These are phyloP conservation scores for Pichia deserticola DNA, from an alignment of 805 yeast genomes.

Conservation along the genomic window DNA sequence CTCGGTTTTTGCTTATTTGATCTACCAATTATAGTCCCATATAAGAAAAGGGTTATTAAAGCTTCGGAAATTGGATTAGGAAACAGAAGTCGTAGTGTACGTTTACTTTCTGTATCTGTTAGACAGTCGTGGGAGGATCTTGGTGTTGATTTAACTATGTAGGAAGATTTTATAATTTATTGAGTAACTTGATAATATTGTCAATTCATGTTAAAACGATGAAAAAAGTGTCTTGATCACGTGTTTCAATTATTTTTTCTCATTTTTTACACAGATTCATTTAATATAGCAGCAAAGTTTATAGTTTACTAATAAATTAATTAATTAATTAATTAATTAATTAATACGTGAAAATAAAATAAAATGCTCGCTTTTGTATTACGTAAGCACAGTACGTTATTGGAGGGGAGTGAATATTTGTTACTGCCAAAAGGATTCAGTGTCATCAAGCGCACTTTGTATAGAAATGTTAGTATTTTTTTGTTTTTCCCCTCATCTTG, in stretches of 20 bases:
- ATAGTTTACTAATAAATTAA: no score
- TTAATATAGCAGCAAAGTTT: background rate
- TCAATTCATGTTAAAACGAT: no score
- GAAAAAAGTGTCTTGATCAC: no score
- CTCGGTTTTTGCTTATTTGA: constrained; percentile 35
- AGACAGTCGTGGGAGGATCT: constrained; percentile 69
- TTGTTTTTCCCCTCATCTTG: constrained; percentile 2
- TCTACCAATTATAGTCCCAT: constrained; percentile 42
- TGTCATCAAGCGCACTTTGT: background rate
- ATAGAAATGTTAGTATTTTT: background rate
- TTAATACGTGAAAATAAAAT: no score
- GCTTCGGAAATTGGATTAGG: constrained; percentile 50
- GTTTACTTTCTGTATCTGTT: constrained; percentile 71
- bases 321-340: no score
- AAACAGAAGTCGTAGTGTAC: constrained; percentile 65
- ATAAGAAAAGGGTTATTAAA: constrained; percentile 40
- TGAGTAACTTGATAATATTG: no score
- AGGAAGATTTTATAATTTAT: background rate
- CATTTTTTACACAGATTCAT: no score
- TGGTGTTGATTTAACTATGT: constrained; percentile 13
- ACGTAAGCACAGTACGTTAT: no score
- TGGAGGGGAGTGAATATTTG: background rate
- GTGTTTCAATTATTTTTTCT: no score
- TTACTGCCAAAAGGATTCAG: background rate
- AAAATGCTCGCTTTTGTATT: no score